A percentile compares a stretch with the other conserved stretches of the same genome.
Evolutionary conservation across 805 yeast genomes (phyloP).

Genomic region (Saccharomyces eubayanus): DNA sequence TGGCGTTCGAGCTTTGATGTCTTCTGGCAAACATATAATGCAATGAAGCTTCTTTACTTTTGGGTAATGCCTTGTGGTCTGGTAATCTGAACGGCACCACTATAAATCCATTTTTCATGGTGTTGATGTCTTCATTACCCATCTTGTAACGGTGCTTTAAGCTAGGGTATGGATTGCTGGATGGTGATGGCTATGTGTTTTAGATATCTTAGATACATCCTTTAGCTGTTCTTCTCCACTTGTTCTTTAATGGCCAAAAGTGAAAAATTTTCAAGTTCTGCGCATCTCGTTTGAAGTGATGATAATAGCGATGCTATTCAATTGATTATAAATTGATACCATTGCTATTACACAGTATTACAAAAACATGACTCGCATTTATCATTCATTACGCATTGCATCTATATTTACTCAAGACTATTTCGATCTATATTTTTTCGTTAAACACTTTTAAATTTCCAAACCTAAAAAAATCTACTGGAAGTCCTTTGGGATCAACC

Average conservation of each 20-base stretch:
- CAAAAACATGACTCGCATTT: neutral
- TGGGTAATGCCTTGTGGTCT: constrained; percentile 9
- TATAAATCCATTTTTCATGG: constrained; percentile 31
- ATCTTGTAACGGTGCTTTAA: neutral
- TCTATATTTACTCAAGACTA: neutral
- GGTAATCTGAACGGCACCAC: constrained; percentile 29
- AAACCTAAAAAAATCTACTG: constrained; percentile 7
- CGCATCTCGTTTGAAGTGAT: neutral
- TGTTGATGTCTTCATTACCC: neutral
- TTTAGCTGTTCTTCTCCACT: neutral
- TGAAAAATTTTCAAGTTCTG: neutral
- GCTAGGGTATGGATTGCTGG: neutral
- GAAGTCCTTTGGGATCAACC: constrained; percentile 37
- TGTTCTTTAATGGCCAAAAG: neutral
- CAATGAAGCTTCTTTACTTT: constrained; percentile 9
- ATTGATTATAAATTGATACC: neutral
- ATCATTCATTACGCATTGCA: neutral
- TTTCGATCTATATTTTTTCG: neutral
- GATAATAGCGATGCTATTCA: neutral
- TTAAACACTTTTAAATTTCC: neutral
- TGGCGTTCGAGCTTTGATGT: constrained; percentile 42
- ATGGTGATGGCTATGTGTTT: no score
- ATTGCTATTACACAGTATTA: neutral
- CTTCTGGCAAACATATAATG: constrained; percentile 64
- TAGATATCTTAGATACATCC: neutral